Evolutionary conservation across 139 green algal genomes (phyloP), one percentile per base, ranked within the genome.

Genomic region (Pleodorina starrii): DNA sequence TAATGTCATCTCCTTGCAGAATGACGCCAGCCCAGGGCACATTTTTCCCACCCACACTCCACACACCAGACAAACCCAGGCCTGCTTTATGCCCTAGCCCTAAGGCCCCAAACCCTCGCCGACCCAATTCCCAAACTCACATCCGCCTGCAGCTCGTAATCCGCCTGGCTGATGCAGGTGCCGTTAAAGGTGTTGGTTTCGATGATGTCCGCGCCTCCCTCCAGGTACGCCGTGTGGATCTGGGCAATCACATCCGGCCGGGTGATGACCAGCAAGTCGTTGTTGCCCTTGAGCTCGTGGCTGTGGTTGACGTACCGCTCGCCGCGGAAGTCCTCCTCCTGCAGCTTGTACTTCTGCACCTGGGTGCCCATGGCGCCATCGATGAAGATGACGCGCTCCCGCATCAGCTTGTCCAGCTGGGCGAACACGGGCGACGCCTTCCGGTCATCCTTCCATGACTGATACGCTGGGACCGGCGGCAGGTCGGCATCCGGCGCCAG

Each of bases 181-280:
- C 96, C 97, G 83, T 99, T 99, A 96, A 99, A 99, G 48, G 98
- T 99, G 95, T 99, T 99, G 83, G 98, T 99, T 94, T 99, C 98
- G 51, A 99, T 96, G 91, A 99, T 99, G 94, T 99, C 98, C 17
- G 98, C 97, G 7, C 98, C 98, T 21, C 77, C 96, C 63, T 97
- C 96, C 81, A 99, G 91, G 94, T 98, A 99, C 40, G 94, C 91
- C 5, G 71, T 96, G 95, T 99, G 98, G 93, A 99, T 99, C 32
- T 96, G 94, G 43, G 91, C 90, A 57, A 99, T 98, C 44, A 99
- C 93, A 76, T 99, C 97, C 0, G 98, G 98, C 23, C 96, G 92
- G 23, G 98, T 99, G 75, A 99, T 92, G 60, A 99, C 96, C 86
- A 99, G 93, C 43, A 99, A 29, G 89, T 99, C 98, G 89, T 99